These are phyloP conservation scores for Citrus medica DNA, from an alignment of 345 rosid genomes.

Conservation along the genomic window DNA sequence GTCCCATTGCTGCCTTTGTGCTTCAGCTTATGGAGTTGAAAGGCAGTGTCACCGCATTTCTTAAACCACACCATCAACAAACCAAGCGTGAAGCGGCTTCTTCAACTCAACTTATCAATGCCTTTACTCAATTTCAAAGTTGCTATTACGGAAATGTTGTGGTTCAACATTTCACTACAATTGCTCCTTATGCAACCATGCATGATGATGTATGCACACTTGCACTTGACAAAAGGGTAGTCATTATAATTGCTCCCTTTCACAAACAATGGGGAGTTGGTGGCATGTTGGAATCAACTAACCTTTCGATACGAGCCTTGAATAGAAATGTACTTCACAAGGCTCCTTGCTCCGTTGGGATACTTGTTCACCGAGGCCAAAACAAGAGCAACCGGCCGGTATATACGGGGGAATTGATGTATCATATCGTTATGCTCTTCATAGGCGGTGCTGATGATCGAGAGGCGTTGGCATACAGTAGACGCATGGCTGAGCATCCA, in stretches of 20 bases:
- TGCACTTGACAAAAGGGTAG: slow-evolving; percentile 17
- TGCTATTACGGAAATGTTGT: neutral
- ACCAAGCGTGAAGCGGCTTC: neutral
- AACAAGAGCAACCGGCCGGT: neutral
- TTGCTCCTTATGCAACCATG: slow-evolving; percentile 26
- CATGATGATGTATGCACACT: slow-evolving; percentile 30
- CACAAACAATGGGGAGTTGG: slow-evolving; percentile 11
- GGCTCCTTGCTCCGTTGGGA: slow-evolving; percentile 17
- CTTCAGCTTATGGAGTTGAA: slow-evolving; percentile 32
- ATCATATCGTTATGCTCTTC: slow-evolving; percentile 17
- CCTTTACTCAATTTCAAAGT: slow-evolving; percentile 20
- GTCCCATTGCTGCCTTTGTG: slow-evolving; percentile 17
- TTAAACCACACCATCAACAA: slow-evolving; percentile 14
- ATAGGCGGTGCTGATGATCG: slow-evolving; percentile 30
- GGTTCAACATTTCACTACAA: slow-evolving; percentile 25
- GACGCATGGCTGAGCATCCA: slow-evolving; percentile 21
- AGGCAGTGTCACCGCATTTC: slow-evolving; percentile 26
- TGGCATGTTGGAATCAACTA: neutral
- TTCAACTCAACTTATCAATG: slow-evolving; percentile 10
- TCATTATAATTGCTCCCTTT: slow-evolving; percentile 25
- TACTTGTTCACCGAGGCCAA: slow-evolving; percentile 13
- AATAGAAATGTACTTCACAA: slow-evolving; percentile 18
- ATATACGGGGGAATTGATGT: neutral
- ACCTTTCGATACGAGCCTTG: neutral
- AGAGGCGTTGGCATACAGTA: slow-evolving; percentile 24